Conservation (phyloP, 495 filamentous ascomycete species). For the Tricharina praecox region DNA sequence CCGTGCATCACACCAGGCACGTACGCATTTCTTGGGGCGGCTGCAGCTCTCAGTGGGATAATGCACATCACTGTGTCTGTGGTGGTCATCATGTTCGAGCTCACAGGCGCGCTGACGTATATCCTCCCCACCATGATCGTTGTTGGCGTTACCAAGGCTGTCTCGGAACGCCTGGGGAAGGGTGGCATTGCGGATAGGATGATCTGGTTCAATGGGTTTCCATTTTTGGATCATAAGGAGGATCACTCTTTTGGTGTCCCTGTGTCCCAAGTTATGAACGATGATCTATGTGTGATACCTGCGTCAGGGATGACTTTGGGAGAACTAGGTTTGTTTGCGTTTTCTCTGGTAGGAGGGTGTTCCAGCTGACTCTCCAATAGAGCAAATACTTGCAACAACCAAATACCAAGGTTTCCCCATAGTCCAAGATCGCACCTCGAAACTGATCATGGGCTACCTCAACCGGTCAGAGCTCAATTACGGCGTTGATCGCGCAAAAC, state of each 20-base stretch:
- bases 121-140: slow-evolving; percentile 98
- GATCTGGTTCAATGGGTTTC: slow-evolving; percentile 99
- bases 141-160: slow-evolving; percentile 89
- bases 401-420: slow-evolving; percentile 93
- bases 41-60: slow-evolving; percentile 87
- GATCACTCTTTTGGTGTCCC: slow-evolving; percentile 95
- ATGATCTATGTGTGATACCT: slow-evolving; percentile 56
- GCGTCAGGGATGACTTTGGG: slow-evolving; percentile 56
- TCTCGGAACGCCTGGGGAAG: slow-evolving; percentile 69
- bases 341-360: no score
- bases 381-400: slow-evolving; percentile 56
- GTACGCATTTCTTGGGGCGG: slow-evolving; percentile 87
- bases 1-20: slow-evolving; percentile 93
- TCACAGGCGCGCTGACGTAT: slow-evolving; percentile 87
- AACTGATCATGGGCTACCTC: slow-evolving; percentile 75
- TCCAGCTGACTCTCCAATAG: no score
- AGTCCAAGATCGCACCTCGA: slow-evolving; percentile 54
- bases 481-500: slow-evolving; percentile 66
- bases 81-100: slow-evolving; percentile 95
- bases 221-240: slow-evolving; percentile 95
- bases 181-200: slow-evolving; percentile 95
- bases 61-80: slow-evolving; percentile 97
- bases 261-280: slow-evolving; percentile 83
- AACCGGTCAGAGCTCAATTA: slow-evolving; percentile 87
- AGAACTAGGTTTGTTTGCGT: slow-evolving; percentile 36